Evolutionary conservation across 495 filamentous ascomycete genomes (phyloP).

Genomic region (Hypoxylon fragiforme): DNA sequence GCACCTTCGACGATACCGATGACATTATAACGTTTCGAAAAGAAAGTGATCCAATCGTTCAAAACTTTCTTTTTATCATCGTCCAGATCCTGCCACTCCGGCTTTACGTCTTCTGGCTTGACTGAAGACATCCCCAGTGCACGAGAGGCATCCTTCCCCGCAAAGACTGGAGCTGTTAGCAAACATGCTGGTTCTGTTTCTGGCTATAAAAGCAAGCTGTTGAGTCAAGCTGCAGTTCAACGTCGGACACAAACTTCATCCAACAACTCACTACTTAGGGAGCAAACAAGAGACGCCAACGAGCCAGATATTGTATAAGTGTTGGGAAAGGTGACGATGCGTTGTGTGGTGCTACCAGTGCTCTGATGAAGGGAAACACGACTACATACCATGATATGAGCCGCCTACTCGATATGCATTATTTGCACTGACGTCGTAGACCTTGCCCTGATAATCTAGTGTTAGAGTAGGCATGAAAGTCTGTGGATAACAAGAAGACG

Average conservation of each 20-base stretch:
- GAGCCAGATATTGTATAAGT: neutral
- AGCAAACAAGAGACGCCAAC: slow-evolving; percentile 15
- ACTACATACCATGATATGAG: slow-evolving; percentile 74
- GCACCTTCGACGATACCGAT: slow-evolving; percentile 75
- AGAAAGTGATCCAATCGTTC: slow-evolving; percentile 93
- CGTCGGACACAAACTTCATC: slow-evolving; percentile 11
- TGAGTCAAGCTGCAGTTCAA: slow-evolving; percentile 12
- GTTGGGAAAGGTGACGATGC: neutral
- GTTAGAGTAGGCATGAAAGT: slow-evolving; percentile 23
- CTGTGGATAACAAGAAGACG: neutral
- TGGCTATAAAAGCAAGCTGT: slow-evolving; percentile 1
- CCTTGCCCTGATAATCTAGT: slow-evolving; percentile 61
- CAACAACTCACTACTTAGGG: neutral
- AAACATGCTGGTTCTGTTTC: slow-evolving; percentile 10
- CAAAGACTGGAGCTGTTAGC: slow-evolving; percentile 69
- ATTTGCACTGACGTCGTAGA: slow-evolving; percentile 93
- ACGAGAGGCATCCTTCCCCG: slow-evolving; percentile 90
- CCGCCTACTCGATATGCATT: slow-evolving; percentile 80
- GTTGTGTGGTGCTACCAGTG: neutral
- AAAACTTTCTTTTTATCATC: slow-evolving; percentile 88
- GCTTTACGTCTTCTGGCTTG: slow-evolving; percentile 77
- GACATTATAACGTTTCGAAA: slow-evolving; percentile 93
- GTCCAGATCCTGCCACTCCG: slow-evolving; percentile 81
- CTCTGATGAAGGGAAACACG: slow-evolving; percentile 2
- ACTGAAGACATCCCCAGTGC: slow-evolving; percentile 85